Evolutionary conservation across 2,329 filamentous ascomycete genomes (phyloP), one percentile per base, ranked within the genome.

Genomic region (Pseudogymnoascus sp.): DNA sequence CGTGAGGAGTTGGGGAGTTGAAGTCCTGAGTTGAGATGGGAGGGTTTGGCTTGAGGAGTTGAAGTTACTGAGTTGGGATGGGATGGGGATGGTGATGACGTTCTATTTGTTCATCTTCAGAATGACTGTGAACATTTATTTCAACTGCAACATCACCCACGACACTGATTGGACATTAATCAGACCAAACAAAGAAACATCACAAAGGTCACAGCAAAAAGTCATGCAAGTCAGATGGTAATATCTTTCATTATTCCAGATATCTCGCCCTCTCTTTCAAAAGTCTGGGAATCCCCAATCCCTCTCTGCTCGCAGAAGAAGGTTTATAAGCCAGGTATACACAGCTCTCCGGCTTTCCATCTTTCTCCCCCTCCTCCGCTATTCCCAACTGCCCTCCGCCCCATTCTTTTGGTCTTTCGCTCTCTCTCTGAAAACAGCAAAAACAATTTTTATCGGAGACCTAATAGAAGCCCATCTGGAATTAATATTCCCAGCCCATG

Each of bases 171-270:
- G 14, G 21, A 26, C n/a, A 1, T 8, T 6, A 45, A 3, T 6
- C 2, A 1, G 6, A 49, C 4, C 43, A 31, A 43, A 43, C 49
- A 33, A 33, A 33, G 2, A 14, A 33, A 19, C 29, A 14, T 52
- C 26, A 55, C 29, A 8, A 33, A 33, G 4, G 6, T 55, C 45
- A 31, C 45, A 21, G 4, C 23, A 45, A 45, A 3, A 33, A 55
- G n/a, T 19, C n/a, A 33, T 11, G 10, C 49, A 21, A 55, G 7
- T 55, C 29, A 55, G 49, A 55, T 55, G 49, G 49, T 55, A 55
- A 55, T 55, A 55, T 55, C 49, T 33, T 55, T 55, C 49, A 55
- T 55, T 55, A 55, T 55, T 55, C 49, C 49, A 55, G 49, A 55
- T 55, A 55, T 55, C 14, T 55, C 49, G 49, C 49, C 49, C 49